phyloP scores from a whole-genome alignment of 305 asterid genomes.

The Rubia peregrina region DNA sequence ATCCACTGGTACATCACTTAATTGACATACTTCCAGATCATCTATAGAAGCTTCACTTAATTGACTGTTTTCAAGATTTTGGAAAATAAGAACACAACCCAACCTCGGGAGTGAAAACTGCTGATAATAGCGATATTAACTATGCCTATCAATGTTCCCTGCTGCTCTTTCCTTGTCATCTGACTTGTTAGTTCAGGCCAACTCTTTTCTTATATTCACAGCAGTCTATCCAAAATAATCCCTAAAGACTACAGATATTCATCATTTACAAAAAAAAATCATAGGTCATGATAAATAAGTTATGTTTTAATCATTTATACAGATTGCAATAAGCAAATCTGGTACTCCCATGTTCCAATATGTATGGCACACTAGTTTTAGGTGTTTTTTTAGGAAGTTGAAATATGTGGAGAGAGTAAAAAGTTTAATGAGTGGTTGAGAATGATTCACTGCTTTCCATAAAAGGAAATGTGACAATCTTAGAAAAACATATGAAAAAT shows the following conservation, averaged over 20 bases:
- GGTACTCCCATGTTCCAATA: no score
- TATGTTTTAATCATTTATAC: not conserved
- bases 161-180: not conserved
- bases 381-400: no score
- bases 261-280: not conserved
- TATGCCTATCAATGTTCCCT: not conserved
- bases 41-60: conserved; percentile 1
- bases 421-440: no score
- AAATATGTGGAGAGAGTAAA: no score
- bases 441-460: no score
- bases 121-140: not conserved
- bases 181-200: not conserved
- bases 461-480: no score
- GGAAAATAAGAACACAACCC: not conserved
- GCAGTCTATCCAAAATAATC: not conserved
- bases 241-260: not conserved
- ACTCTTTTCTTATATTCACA: not conserved
- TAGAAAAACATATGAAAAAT: no score
- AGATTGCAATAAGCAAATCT: not conserved
- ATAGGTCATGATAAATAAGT: not conserved
- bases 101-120: not conserved
- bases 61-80: not conserved
- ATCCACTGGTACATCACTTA: not conserved
- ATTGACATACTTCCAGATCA: not conserved
- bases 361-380: no score